Base-by-base conservation (phyloP, 495 filamentous ascomycete genomes). In the Penicillium desertorum region DNA sequence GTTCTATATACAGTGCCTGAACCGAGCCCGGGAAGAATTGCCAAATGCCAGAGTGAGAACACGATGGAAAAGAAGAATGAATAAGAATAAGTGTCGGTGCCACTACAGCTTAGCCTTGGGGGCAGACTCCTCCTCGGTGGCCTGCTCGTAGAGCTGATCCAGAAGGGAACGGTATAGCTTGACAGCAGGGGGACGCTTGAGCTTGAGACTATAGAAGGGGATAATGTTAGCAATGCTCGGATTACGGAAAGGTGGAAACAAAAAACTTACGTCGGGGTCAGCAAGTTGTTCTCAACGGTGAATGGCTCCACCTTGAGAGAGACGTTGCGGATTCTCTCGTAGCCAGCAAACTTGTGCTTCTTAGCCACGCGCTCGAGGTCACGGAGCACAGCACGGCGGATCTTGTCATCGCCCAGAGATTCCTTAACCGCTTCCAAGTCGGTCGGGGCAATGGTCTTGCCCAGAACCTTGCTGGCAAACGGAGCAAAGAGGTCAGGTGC, bases 181-280 rank as follows among this genome's bases (percentile, higher is more conserved):
- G 34, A 83, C 88, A n/a, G 87, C 82, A 54, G 91, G 91, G 42
- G 92, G 90, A 20, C 94, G 86, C 82, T 98, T 98, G 65, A 97
- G 81, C 75, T 98, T 98, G 47, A 98, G 75, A 45, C 93, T 98
- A n/a, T 48, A 19, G 45, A 34, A 50, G 58, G 25, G 41, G 25
- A 36, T 3, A 3, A 25, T 3, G 66, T 81, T 67, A 82, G 75
- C 62, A 67, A 69, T 36, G 19, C 19, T 34, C 5, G 20, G 7
- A 2, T 4, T 19, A 45, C 17, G n/a, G 29, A 25, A 25, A 42
- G 47, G 58, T 14, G 59, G 39, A 17, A 27, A 59, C 44, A 25
- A 2, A 2, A 12, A 54, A 89, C 90, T 83, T 82, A 97, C 92
- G 94, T 98, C 14, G 94, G 94, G 16, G 94, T 98, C 71, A 98